Evolutionary conservation across 768 basidiomycete genomes (phyloP).

Genomic region (Suillus alpinus): DNA sequence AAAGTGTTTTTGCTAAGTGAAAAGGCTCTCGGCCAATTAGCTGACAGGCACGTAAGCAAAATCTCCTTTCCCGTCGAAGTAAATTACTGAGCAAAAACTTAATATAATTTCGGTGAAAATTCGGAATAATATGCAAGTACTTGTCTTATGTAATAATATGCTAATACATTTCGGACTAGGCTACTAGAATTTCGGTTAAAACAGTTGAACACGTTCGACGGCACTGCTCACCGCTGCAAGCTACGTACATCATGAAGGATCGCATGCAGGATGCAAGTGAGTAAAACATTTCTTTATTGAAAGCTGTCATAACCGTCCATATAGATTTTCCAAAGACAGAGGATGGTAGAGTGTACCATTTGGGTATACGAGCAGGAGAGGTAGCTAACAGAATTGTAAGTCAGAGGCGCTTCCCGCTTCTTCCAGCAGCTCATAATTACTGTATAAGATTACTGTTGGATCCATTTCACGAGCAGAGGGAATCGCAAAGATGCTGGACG

Average conservation of each 20-base stretch:
- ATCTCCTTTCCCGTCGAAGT: too few relatives aligned
- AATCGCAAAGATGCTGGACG: constrained; percentile 61
- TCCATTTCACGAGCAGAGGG: constrained; percentile 61
- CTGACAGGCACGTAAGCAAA: too few relatives aligned
- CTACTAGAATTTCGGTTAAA: too few relatives aligned
- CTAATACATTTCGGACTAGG: too few relatives aligned
- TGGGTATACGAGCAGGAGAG: constrained; percentile 72
- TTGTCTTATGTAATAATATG: too few relatives aligned
- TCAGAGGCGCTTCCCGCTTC: constrained; percentile 2
- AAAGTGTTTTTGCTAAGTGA: too few relatives aligned
- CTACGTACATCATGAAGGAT: constrained; percentile 49
- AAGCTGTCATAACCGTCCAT: constrained; percentile 5
- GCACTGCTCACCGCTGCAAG: not conserved
- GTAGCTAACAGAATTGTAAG: constrained; percentile 78
- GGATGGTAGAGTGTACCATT: constrained; percentile 76
- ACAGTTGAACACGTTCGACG: too few relatives aligned
- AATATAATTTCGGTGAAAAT: too few relatives aligned
- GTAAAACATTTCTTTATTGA: constrained; percentile 20
- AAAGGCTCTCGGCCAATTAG: too few relatives aligned
- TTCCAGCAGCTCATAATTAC: not conserved
- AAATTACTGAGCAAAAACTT: too few relatives aligned
- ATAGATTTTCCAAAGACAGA: constrained; percentile 75
- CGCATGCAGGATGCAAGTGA: constrained; percentile 64
- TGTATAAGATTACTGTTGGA: constrained; percentile 67
- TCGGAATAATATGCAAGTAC: too few relatives aligned